Conservation (phyloP, 2,329 filamentous ascomycete genomes). For the Dothistroma pini region DNA sequence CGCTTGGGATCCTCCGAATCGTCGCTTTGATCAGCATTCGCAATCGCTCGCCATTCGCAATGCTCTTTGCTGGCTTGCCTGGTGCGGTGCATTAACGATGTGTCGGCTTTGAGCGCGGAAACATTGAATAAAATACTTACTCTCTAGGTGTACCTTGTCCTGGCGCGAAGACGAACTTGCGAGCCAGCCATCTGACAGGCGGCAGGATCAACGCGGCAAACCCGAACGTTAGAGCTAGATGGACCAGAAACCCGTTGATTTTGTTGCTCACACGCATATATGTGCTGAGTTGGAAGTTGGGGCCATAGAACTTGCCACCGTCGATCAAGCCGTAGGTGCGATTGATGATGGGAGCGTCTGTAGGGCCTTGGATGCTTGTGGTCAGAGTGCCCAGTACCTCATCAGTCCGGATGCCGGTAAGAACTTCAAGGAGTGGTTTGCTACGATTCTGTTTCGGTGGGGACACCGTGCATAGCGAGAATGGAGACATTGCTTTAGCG, state of each 20-base stretch:
- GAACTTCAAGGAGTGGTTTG: conserved; percentile 36
- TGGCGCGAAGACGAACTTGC: conserved; percentile 47
- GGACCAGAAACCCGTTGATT: conserved; percentile 48
- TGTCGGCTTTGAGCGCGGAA: background rate
- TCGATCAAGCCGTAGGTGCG: conserved; percentile 56
- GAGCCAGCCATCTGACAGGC: conserved; percentile 51
- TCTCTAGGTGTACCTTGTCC: conserved; percentile 50
- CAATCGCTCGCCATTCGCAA: conserved; percentile 62
- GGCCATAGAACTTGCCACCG: conserved; percentile 53
- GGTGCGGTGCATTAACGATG: conserved; percentile 26
- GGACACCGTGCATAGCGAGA: conserved; percentile 48
- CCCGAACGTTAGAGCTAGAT: conserved; percentile 46
- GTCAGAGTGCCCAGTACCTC: conserved; percentile 58
- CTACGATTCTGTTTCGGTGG: conserved; percentile 32
- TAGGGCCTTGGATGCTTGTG: conserved; percentile 49
- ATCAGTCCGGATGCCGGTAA: conserved; percentile 53
- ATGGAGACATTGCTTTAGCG: conserved; percentile 48
- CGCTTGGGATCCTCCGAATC: conserved; percentile 46
- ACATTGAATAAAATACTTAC: conserved; percentile 28
- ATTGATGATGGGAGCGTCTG: conserved; percentile 57
- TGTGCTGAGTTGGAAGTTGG: conserved; percentile 55
- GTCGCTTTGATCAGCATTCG: conserved; percentile 52
- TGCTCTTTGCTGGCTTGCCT: conserved; percentile 56
- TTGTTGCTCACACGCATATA: conserved; percentile 52
- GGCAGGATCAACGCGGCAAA: conserved; percentile 48